These are phyloP conservation scores for Syzygium jambos DNA, from an alignment of 345 rosid genomes.

Conservation along the genomic window DNA sequence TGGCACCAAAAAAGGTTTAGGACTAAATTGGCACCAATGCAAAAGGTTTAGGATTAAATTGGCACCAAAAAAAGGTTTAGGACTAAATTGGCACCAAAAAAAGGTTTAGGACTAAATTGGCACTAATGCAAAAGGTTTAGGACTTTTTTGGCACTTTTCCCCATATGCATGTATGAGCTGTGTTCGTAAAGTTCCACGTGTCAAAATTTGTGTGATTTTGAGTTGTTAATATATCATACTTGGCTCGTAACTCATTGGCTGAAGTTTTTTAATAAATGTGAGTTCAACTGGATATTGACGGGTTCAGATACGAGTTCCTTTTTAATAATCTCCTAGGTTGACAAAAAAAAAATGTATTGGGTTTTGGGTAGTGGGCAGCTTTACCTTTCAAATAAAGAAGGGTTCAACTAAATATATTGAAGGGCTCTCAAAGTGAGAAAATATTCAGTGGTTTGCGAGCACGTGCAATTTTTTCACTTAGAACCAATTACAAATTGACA, in stretches of 20 bases:
- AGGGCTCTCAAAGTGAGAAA: not conserved
- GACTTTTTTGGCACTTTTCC: too few relatives aligned
- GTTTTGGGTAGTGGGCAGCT: accelerated
- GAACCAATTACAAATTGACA: too few relatives aligned
- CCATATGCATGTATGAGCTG: too few relatives aligned
- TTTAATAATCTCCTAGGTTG: accelerated
- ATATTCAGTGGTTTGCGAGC: not conserved
- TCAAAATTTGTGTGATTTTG: not conserved
- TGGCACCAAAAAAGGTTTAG: too few relatives aligned
- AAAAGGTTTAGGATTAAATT: too few relatives aligned
- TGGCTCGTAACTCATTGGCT: not conserved
- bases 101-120: too few relatives aligned
- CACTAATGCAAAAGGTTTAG: too few relatives aligned
- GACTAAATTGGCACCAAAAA: too few relatives aligned
- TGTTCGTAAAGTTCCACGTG: accelerated
- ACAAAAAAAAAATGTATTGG: too few relatives aligned
- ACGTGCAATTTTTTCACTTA: too few relatives aligned
- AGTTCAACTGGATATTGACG: not conserved
- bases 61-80: too few relatives aligned
- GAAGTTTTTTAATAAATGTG: not conserved
- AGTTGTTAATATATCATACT: not conserved
- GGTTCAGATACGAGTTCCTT: not conserved
- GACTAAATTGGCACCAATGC: too few relatives aligned
- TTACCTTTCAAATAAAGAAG: not conserved
- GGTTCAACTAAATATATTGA: not conserved